These are phyloP conservation scores for Globisporangium cederbergense DNA, from an alignment of 352 stramenopile genomes.

Conservation along the genomic window DNA sequence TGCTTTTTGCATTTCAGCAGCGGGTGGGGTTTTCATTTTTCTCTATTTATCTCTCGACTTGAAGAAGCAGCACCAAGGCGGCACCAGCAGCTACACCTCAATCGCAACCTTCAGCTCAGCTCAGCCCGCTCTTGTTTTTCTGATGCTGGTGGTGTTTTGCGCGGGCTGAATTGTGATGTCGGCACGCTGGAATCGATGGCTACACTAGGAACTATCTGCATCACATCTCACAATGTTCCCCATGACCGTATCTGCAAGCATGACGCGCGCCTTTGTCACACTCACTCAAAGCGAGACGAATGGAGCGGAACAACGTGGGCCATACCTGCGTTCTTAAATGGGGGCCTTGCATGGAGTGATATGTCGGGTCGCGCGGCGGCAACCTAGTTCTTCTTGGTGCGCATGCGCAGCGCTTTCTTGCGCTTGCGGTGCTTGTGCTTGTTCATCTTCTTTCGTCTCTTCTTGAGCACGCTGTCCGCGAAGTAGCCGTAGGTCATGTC, in stretches of 20 bases:
- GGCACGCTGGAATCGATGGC: not conserved
- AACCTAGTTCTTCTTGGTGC: constrained; percentile 88
- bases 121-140: not conserved
- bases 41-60: constrained; percentile 16
- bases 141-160: not conserved
- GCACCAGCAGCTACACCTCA: not conserved
- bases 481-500: constrained; percentile 57
- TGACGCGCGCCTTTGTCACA: no score
- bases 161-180: not conserved
- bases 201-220: not conserved
- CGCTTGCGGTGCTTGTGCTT: constrained; percentile 92
- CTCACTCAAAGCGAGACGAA: not conserved
- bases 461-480: constrained; percentile 86
- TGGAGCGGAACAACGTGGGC: not conserved
- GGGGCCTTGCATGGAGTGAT: not conserved
- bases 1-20: constrained; percentile 2
- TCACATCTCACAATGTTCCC: not conserved
- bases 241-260: no score
- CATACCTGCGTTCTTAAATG: not conserved
- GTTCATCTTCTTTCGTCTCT: constrained; percentile 92
- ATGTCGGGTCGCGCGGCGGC: not conserved
- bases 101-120: not conserved
- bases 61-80: constrained; percentile 8
- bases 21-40: constrained; percentile 3
- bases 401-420: constrained; percentile 85